phyloP scores from a whole-genome alignment of 1,284 basidiomycete genomes.

The Thecaphora frezii region DNA sequence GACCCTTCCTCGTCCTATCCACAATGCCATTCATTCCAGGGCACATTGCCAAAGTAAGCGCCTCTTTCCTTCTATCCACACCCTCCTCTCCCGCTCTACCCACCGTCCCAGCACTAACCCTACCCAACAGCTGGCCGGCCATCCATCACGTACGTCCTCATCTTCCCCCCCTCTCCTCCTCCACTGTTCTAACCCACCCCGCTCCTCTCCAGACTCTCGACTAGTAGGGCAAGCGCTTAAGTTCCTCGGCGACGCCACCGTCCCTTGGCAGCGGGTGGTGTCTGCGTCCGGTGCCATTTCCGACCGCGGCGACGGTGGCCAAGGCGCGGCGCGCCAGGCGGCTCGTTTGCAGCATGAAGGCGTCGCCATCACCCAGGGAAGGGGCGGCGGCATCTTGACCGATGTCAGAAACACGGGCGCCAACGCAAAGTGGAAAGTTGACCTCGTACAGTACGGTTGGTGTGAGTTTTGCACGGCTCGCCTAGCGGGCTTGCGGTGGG shows the following conservation, averaged over 20 bases:
- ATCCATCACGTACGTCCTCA: slow-evolving; percentile 25
- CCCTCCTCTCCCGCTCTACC: background rate
- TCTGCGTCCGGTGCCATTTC: slow-evolving; percentile 48
- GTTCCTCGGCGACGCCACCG: slow-evolving; percentile 36
- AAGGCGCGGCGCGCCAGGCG: slow-evolving; percentile 46
- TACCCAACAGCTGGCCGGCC: slow-evolving; percentile 29
- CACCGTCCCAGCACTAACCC: background rate
- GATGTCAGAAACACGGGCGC: slow-evolving; percentile 30
- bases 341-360: slow-evolving; percentile 38
- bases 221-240: slow-evolving; percentile 53
- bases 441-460: slow-evolving; percentile 31
- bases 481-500: no score
- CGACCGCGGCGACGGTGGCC: slow-evolving; percentile 54
- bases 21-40: slow-evolving; percentile 9
- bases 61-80: background rate
- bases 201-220: slow-evolving; percentile 29
- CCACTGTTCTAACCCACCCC: background rate
- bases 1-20: no score
- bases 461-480: slow-evolving; percentile 8
- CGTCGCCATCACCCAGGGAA: slow-evolving; percentile 34
- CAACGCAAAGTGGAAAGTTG: slow-evolving; percentile 30
- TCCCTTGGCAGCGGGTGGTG: slow-evolving; percentile 55
- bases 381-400: slow-evolving; percentile 27
- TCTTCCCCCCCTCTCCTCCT: no score
- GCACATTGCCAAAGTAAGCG: slow-evolving; percentile 45